Evolutionary conservation across 805 yeast genomes (phyloP).

Genomic region (Tetrapisispora phaffii): DNA sequence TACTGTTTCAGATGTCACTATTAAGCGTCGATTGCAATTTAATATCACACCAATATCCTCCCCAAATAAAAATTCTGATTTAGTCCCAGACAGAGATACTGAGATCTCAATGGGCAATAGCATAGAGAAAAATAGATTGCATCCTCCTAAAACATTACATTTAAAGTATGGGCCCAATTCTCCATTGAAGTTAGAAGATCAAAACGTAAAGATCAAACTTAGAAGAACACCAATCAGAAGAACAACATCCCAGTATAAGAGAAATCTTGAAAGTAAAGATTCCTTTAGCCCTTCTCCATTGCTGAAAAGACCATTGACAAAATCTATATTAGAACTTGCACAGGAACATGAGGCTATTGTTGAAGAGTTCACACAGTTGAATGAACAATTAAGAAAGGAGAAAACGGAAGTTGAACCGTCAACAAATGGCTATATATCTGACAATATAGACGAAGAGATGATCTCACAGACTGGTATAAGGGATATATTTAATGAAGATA

Average conservation of each 20-base stretch:
- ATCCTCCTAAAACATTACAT: conserved; percentile 6
- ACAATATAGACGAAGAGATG: conserved; percentile 10
- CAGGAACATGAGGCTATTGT: conserved; percentile 25
- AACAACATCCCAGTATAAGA: neutral
- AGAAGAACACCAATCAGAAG: conserved; percentile 4
- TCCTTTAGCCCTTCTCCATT: conserved; percentile 24
- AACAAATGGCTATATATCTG: conserved; percentile 6
- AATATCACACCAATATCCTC: conserved; percentile 15
- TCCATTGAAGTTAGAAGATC: conserved; percentile 27
- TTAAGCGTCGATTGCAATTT: conserved; percentile 15
- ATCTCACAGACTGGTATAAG: conserved; percentile 1
- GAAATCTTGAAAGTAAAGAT: neutral
- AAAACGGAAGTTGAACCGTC: conserved; percentile 5
- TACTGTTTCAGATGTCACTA: neutral
- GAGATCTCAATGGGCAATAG: neutral
- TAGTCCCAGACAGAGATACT: neutral
- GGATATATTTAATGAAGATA: conserved; percentile 10
- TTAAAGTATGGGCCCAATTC: conserved; percentile 25
- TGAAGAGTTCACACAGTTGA: conserved; percentile 10
- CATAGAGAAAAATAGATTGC: neutral
- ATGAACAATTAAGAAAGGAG: conserved; percentile 11
- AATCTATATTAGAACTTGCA: conserved; percentile 20
- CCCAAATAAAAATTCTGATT: conserved; percentile 9
- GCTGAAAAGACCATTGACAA: conserved; percentile 20
- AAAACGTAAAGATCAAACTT: conserved; percentile 27